Conservation (phyloP, 106 monocot genomes). For the Amphibolis antarctica region DNA sequence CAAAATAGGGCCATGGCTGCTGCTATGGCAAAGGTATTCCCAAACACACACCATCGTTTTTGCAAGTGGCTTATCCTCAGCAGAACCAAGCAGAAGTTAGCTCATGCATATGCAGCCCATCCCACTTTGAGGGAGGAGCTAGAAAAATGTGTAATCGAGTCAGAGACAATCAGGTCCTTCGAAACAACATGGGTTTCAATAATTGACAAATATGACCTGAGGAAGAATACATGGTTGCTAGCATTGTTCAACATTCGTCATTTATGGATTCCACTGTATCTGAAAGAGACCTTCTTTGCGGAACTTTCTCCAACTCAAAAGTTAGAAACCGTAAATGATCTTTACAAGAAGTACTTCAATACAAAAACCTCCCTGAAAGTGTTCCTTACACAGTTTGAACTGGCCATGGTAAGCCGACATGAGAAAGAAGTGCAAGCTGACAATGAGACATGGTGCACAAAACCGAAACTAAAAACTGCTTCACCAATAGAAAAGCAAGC, state of each 20-base stretch:
- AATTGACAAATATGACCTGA: constrained; percentile 73
- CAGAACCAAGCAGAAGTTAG: constrained; percentile 84
- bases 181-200: constrained; percentile 65
- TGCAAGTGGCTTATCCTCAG: constrained; percentile 94
- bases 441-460: constrained; percentile 25
- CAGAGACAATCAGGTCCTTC: constrained; percentile 60
- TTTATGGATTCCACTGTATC: constrained; percentile 74
- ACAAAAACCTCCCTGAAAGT: constrained; percentile 82
- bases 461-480: constrained; percentile 64
- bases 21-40: constrained; percentile 75
- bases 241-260: constrained; percentile 81
- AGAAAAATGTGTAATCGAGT: constrained; percentile 69
- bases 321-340: constrained; percentile 85
- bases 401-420: constrained; percentile 54
- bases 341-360: constrained; percentile 90
- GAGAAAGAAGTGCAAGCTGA: constrained; percentile 69
- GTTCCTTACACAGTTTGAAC: constrained; percentile 79
- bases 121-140: constrained; percentile 55
- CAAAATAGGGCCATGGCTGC: constrained; percentile 81
- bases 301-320: constrained; percentile 64
- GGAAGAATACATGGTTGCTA: constrained; percentile 86
- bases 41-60: constrained; percentile 70
- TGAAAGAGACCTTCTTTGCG: constrained; percentile 70
- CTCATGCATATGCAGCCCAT: constrained; percentile 65
- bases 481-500: constrained; percentile 94